Evolutionary conservation across 1,284 basidiomycete species (phyloP).

Genomic region (Ceratobasidium sp.): DNA sequence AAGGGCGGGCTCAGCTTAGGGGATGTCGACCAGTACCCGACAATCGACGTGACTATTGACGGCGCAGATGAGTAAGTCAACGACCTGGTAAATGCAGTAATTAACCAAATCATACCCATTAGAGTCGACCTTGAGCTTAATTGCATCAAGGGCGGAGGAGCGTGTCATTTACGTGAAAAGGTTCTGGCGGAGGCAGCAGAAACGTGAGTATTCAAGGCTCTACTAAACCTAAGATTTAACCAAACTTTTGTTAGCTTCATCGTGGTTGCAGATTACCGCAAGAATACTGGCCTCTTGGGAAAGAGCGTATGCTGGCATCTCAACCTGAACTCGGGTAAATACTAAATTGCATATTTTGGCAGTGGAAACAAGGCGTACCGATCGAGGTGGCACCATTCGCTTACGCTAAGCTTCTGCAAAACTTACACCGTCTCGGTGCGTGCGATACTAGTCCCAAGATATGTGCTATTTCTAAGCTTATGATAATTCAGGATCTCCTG

Average conservation of each 20-base stretch:
- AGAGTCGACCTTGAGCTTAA: constrained; percentile 92
- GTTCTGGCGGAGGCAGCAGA: constrained; percentile 96
- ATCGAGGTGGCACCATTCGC: constrained; percentile 98
- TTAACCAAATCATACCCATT: constrained; percentile 23
- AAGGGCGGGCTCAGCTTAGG: constrained; percentile 84
- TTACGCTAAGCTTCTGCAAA: constrained; percentile 86
- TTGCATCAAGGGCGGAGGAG: constrained; percentile 98
- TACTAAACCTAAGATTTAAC: not conserved
- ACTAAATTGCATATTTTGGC: constrained; percentile 1
- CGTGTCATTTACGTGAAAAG: constrained; percentile 97
- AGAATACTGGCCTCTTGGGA: constrained; percentile 88
- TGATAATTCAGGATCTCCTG: constrained; percentile 60
- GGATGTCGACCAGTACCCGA: constrained; percentile 92
- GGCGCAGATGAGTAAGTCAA: constrained; percentile 92
- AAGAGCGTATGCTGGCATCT: constrained; percentile 73
- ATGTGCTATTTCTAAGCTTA: constrained; percentile 42
- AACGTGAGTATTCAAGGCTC: constrained; percentile 65
- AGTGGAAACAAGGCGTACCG: constrained; percentile 93
- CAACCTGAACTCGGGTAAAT: not conserved
- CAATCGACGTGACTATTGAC: constrained; percentile 95
- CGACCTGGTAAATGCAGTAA: not conserved
- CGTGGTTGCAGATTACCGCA: constrained; percentile 96
- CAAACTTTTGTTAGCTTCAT: constrained; percentile 73
- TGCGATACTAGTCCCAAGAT: constrained; percentile 49
- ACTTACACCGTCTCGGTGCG: constrained; percentile 75